Base-by-base conservation (phyloP, 1,284 basidiomycete genomes). In the Trichosporon coremiiforme region DNA sequence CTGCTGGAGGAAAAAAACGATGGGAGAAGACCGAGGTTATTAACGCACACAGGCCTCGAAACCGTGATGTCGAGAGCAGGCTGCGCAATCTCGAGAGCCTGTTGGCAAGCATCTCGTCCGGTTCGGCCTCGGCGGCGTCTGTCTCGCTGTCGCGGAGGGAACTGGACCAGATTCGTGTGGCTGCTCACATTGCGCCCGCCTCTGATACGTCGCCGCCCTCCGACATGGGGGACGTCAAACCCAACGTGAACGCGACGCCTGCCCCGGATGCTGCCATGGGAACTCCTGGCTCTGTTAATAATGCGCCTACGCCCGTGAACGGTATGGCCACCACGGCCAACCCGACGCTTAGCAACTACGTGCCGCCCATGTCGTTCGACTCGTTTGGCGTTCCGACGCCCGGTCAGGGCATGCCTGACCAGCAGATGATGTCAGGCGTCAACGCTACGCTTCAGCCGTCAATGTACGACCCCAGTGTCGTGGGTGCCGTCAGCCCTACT, bases 81-180 rank as follows among this genome's bases (percentile, higher is more conserved):
- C 70, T 78, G 22, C 73, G 76, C 25, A 78, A 77, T 66, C 72
- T 78, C 29, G 77, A 78, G 66, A 73, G 71, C 36, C 73, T 78
- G 10, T 70, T 77, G 9, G 74, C 77, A 12, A 74, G 66, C 45
- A 78, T 77, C 6, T 75, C 76, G 12, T 67, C 72, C 15, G 75
- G 73, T 31, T 31, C 67, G 7, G 68, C 70, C 2, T 71, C 71
- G 2, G 74, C 74, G 5, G 73, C 75, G 2, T 60, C 57, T 4
- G 29, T 73, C 0, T 70, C 73, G 0, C 66, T 78, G 4, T 75
- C 76, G 17, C 68, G 71, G 6, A 68, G 74, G 41, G 76, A 78
- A 45, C 68, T 78, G 1, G 71, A 74, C 47, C 74, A 74, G 47
- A 75, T 78, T 41, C 71, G 74, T 17, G 66, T 70, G 9, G 76